A percentile compares a stretch with the other conserved stretches of the same genome.
Conservation (phyloP, 768 basidiomycete species). For the Harrya chromipes region DNA sequence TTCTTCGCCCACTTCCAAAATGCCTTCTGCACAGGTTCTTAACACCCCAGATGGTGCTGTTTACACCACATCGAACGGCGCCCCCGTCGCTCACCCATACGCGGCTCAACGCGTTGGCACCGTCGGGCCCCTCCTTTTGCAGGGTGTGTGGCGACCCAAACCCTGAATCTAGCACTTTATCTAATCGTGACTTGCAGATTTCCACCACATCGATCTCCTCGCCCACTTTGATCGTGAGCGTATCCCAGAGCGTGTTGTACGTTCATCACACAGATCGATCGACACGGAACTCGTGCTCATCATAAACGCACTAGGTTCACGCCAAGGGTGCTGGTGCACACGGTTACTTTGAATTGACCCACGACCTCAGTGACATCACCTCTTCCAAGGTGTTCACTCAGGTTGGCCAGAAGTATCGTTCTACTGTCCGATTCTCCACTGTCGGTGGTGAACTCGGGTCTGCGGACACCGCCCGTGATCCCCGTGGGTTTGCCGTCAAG, state of each 20-base stretch:
- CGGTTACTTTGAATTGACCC: conserved; percentile 88
- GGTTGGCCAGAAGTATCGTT: conserved; percentile 63
- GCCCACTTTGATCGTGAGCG: conserved; percentile 94
- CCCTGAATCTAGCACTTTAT: not conserved
- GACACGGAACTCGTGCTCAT: conserved; percentile 17
- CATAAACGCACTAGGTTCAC: conserved; percentile 57
- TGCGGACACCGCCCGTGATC: conserved; percentile 90
- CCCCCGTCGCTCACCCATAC: conserved; percentile 73
- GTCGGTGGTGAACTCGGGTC: conserved; percentile 88
- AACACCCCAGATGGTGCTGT: conserved; percentile 51
- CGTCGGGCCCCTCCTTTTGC: conserved; percentile 82
- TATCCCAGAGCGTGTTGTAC: conserved; percentile 90
- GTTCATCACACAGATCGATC: conserved; percentile 20
- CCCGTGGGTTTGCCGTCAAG: conserved; percentile 90
- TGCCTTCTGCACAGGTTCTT: conserved; percentile 65
- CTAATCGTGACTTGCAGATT: conserved; percentile 49
- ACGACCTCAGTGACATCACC: conserved; percentile 80
- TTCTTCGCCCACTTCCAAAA: conserved; percentile 26
- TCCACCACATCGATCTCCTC: conserved; percentile 85
- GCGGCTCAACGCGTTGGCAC: conserved; percentile 71
- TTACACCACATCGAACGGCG: conserved; percentile 88
- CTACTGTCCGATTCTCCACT: conserved; percentile 89
- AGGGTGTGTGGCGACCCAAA: conserved; percentile 50
- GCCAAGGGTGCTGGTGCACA: conserved; percentile 93
- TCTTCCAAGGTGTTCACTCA: conserved; percentile 63